phyloP scores from a whole-genome alignment of 2,329 filamentous ascomycete genomes.

The Diaporthe sp. region DNA sequence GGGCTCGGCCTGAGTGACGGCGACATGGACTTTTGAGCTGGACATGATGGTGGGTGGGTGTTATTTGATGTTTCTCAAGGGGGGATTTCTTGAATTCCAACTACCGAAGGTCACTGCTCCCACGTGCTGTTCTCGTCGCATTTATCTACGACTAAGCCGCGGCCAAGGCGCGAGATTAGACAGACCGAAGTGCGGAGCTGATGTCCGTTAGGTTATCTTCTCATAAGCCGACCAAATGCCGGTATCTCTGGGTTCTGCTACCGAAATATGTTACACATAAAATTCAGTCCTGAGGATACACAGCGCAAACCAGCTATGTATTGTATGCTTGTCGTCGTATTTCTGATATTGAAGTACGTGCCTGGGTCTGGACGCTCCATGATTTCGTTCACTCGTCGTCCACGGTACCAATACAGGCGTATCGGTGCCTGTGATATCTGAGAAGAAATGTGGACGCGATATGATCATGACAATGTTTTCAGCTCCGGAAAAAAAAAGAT shows the following conservation, averaged over 20 bases:
- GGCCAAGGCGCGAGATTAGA: background rate
- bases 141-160: background rate
- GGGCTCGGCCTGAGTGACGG: slow-evolving; percentile 70
- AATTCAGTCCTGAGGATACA: background rate
- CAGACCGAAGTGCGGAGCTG: slow-evolving; percentile 10
- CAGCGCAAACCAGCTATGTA: background rate
- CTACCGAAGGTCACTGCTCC: background rate
- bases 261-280: background rate
- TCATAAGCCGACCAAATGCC: slow-evolving; percentile 3
- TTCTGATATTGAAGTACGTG: background rate
- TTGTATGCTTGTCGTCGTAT: background rate
- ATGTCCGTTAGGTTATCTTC: background rate
- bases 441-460: background rate
- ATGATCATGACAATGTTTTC: background rate
- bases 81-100: background rate
- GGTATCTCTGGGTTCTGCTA: background rate
- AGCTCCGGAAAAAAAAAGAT: background rate
- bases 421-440: background rate
- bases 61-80: background rate
- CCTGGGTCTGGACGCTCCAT: too few relatives aligned
- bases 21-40: slow-evolving; percentile 50
- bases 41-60: background rate
- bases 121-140: background rate
- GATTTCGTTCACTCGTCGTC: background rate
- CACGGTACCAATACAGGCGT: background rate